A percentile compares a stretch with the other conserved stretches of the same genome.
phyloP scores from a whole-genome alignment of 2,329 filamentous ascomycete genomes.

The Chalaropsis ovoidea region DNA sequence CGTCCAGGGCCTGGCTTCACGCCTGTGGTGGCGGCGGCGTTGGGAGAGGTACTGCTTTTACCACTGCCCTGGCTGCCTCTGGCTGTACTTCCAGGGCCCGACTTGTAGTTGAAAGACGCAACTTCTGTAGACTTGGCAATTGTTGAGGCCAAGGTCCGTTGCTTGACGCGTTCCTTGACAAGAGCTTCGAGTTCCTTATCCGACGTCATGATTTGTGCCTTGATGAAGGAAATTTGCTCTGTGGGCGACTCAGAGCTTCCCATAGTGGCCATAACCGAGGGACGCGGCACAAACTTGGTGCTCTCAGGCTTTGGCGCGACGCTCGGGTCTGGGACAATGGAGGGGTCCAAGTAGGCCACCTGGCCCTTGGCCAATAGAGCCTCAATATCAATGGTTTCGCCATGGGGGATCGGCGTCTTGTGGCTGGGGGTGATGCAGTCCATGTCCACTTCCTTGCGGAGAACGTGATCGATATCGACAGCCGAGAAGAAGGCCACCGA shows the following conservation, averaged over 20 bases:
- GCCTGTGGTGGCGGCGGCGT: background rate
- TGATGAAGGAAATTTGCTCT: slow-evolving; percentile 54
- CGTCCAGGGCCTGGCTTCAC: slow-evolving; percentile 19
- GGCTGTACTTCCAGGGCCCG: slow-evolving; percentile 13
- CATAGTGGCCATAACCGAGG: slow-evolving; percentile 69
- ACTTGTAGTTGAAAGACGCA: background rate
- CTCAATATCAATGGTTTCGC: slow-evolving; percentile 76
- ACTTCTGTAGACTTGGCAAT: background rate
- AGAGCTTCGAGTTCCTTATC: slow-evolving; percentile 67
- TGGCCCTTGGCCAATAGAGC: slow-evolving; percentile 65
- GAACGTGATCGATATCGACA: slow-evolving; percentile 85
- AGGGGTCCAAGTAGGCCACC: slow-evolving; percentile 57
- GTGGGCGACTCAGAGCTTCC: slow-evolving; percentile 33
- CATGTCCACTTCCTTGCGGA: slow-evolving; percentile 98
- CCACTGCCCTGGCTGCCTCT: slow-evolving; percentile 34
- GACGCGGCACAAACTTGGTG: slow-evolving; percentile 59
- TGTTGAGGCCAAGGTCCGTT: background rate
- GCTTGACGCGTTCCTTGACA: slow-evolving; percentile 42
- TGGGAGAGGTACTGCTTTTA: background rate
- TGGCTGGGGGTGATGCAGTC: slow-evolving; percentile 90
- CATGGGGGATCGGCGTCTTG: slow-evolving; percentile 62
- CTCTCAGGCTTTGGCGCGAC: slow-evolving; percentile 48
- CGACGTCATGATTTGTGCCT: slow-evolving; percentile 68
- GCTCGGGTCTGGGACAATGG: slow-evolving; percentile 44
- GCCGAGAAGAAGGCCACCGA: slow-evolving; percentile 92